Evolutionary conservation across 2,329 filamentous ascomycete genomes (phyloP), one percentile per base, ranked within the genome.

Genomic region (Claviceps digitariae): DNA sequence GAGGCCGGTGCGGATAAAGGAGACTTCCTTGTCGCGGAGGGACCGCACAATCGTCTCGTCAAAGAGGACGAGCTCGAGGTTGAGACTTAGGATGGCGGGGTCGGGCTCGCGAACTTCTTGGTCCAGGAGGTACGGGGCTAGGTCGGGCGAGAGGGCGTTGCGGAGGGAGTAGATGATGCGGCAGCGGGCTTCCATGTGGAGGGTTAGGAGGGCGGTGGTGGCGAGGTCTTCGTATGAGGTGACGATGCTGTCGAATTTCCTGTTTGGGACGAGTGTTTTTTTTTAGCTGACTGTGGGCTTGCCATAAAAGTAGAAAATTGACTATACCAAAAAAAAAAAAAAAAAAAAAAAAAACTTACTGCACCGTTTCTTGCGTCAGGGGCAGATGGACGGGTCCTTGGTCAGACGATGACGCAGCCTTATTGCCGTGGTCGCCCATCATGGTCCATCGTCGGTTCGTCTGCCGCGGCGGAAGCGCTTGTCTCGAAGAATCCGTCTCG

Each of bases 101-200:
- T 90, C 87, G 0, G 87, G 87, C 58, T 89, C 86, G 56, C 81
- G 80, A 57, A 89, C 86, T 25, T 86, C 79, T 60, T 87, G 83
- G 57, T 87, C 83, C 49, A 80, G 77, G 55, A 78, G 73, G 67
- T 84, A 84, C 0, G 81, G 80, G 12, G 75, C 80, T 61, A 70
- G 78, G 63, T 70, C 76, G 58, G 73, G 82, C 50, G 76, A 89
- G 60, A 77, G 75, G 54, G 76, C 82, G 56, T 72, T 78, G 66
- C 74, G 69, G 43, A 98, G 77, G 57, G 90, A 89, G 64, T 90
- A 82, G 40, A 95, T 79, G 58, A 94, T 84, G 50, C 89, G 88
- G 64, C 86, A 89, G 48, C 93, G 84, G 49, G 94, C 81, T 66
- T 96, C 90, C 67, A 94, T 81, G 64, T 97, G 90, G 3, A 98